A percentile compares a stretch with the other conserved stretches of the same genome.
These are phyloP conservation scores for Tieghemiomyces parasiticus DNA, from an alignment of 192 early-diverging fungal species.

Conservation along the genomic window DNA sequence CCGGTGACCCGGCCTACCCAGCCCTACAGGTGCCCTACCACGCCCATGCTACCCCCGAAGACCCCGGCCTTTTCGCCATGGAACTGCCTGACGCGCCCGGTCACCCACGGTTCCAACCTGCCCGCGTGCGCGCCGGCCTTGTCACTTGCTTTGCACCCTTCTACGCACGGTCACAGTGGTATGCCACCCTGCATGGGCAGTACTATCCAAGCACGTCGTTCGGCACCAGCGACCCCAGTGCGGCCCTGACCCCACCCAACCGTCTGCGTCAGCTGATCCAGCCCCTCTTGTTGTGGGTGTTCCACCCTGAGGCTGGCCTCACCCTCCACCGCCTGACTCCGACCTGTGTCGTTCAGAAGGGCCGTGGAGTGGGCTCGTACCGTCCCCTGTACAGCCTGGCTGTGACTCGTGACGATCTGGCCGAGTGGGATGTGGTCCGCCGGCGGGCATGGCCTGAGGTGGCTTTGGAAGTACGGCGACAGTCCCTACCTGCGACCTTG, in stretches of 20 bases:
- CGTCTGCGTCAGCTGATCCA: background rate
- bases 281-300: conserved; percentile 2
- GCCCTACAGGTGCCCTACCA: background rate
- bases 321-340: conserved; percentile 9
- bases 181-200: conserved; percentile 3
- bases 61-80: conserved; percentile 4
- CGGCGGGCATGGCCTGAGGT: background rate
- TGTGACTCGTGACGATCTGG: conserved; percentile 1
- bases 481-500: background rate
- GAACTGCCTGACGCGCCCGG: background rate
- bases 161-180: background rate
- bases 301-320: background rate
- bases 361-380: background rate
- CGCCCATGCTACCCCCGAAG: background rate
- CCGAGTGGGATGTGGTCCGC: conserved; percentile 8
- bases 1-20: background rate
- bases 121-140: background rate
- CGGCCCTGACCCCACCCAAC: background rate
- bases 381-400: background rate
- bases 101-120: background rate
- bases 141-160: background rate
- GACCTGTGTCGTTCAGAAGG: background rate
- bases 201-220: conserved; percentile 6
- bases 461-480: background rate
- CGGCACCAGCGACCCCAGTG: background rate